A percentile compares a stretch with the other conserved stretches of the same genome.
Evolutionary conservation across 495 filamentous ascomycete species (phyloP).

Genomic region (Podospora fimiseda): DNA sequence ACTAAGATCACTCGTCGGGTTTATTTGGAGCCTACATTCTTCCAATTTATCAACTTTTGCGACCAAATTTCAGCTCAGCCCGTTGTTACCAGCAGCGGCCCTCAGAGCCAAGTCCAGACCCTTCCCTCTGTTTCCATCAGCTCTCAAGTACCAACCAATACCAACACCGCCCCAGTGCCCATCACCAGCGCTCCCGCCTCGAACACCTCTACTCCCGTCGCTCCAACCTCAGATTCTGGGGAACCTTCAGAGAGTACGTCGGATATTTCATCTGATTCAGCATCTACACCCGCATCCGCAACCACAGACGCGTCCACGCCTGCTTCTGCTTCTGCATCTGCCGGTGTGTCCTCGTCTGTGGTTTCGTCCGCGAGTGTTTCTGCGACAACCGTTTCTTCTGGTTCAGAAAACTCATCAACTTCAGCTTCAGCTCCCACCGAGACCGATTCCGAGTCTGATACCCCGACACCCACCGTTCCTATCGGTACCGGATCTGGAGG

Average conservation of each 20-base stretch:
- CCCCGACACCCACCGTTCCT: no score
- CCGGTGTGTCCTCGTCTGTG: no score
- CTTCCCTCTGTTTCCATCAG: neutral
- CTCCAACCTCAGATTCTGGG: no score
- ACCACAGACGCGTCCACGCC: no score
- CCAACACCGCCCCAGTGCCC: neutral
- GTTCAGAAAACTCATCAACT: neutral
- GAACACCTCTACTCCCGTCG: neutral
- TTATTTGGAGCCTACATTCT: slow-evolving; percentile 20
- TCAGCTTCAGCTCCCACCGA: neutral
- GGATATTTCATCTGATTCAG: neutral
- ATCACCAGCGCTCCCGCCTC: neutral
- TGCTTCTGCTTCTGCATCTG: no score
- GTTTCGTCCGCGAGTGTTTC: no score
- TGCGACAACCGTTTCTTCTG: neutral
- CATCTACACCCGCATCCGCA: no score
- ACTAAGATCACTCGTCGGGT: slow-evolving; percentile 14
- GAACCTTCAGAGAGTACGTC: neutral
- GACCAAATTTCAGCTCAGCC: slow-evolving; percentile 27
- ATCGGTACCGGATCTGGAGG: no score
- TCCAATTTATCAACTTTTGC: slow-evolving; percentile 33
- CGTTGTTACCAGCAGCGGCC: neutral
- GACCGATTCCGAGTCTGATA: neutral
- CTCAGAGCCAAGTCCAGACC: neutral
- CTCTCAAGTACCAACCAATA: neutral